A percentile compares a stretch with the other conserved stretches of the same genome.
These are phyloP conservation scores for Malus hybrid DNA, from an alignment of 331 rosid species.

Conservation along the genomic window DNA sequence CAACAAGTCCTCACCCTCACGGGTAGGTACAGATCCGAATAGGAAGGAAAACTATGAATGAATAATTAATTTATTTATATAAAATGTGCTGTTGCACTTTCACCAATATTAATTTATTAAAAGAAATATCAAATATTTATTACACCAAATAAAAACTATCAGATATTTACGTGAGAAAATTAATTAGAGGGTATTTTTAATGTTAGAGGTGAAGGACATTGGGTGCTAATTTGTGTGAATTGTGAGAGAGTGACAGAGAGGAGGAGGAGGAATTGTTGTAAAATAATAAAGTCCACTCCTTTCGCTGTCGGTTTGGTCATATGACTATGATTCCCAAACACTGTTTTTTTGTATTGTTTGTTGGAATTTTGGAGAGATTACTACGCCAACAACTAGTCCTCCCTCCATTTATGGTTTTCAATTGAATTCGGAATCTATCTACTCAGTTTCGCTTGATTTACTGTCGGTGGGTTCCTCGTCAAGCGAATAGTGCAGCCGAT, in stretches of 20 bases:
- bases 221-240: too few species aligned
- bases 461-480: too few species aligned
- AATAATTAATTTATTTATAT: too few species aligned
- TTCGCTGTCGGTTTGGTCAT: not conserved
- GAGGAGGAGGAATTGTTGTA: not conserved
- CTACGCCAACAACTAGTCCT: not conserved
- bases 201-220: too few species aligned
- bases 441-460: too few species aligned
- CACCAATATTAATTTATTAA: not conserved
- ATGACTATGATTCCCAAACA: not conserved
- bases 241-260: too few species aligned
- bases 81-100: not conserved
- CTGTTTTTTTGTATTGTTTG: not conserved
- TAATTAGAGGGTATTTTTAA: too few species aligned
- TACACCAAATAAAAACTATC: not conserved
- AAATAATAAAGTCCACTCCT: not conserved
- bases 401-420: not conserved
- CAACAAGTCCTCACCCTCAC: not conserved
- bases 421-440: not conserved
- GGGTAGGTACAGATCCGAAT: slow-evolving; percentile 10
- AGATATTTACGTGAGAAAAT: not conserved
- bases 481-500: too few species aligned
- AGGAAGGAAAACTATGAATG: not conserved
- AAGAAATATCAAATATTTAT: not conserved
- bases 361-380: not conserved